Conservation (phyloP, 2,329 filamentous ascomycete species). For the Chalaropsis thielavioides region DNA sequence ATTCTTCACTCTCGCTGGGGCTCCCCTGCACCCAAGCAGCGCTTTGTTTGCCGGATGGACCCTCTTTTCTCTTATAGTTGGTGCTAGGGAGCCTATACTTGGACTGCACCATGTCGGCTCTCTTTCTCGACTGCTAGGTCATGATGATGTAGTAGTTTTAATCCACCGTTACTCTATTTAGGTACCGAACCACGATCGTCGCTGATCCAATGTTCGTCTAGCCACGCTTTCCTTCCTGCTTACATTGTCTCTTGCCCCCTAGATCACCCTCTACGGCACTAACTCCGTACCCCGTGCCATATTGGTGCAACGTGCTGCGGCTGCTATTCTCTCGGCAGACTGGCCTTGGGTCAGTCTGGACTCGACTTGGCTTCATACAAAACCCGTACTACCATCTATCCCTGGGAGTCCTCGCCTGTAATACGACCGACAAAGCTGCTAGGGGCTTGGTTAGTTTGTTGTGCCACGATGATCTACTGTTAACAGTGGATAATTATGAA, state of each 20-base stretch:
- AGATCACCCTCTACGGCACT: background rate
- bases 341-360: background rate
- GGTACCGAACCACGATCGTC: background rate
- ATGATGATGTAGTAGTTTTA: background rate
- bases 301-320: background rate
- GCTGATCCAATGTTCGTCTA: background rate
- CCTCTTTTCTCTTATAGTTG: background rate
- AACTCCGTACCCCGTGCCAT: background rate
- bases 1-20: background rate
- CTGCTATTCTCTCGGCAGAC: background rate
- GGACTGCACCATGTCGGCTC: background rate
- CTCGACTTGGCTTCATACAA: background rate
- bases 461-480: background rate
- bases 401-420: background rate
- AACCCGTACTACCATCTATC: background rate
- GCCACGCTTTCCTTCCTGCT: background rate
- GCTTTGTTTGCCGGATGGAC: background rate
- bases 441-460: background rate
- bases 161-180: background rate
- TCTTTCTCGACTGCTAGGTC: background rate
- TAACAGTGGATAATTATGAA: background rate
- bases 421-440: background rate
- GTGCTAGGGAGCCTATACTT: slow-evolving; percentile 3
- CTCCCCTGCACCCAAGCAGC: background rate
- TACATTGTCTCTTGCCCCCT: background rate